These are phyloP conservation scores for Uncinocarpus reesii DNA, from an alignment of 2,329 filamentous ascomycete genomes.

Conservation along the genomic window DNA sequence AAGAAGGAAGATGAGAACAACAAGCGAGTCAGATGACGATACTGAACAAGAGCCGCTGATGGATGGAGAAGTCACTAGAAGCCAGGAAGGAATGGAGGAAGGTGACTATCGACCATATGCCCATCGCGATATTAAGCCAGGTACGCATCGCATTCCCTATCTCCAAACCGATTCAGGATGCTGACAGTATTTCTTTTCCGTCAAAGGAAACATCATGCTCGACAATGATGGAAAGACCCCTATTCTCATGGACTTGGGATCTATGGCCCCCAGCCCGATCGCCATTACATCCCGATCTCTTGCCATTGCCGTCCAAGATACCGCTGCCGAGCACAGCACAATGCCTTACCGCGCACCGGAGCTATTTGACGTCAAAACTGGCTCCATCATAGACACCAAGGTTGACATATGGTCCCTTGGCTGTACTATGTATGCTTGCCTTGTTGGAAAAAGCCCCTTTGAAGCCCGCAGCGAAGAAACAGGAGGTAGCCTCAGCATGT, in stretches of 20 bases:
- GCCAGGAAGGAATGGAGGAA: slow-evolving; percentile 57
- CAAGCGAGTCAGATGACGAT: slow-evolving; percentile 44
- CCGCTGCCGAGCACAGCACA: slow-evolving; percentile 88
- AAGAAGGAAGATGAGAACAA: slow-evolving; percentile 34
- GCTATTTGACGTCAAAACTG: slow-evolving; percentile 95
- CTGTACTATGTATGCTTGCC: slow-evolving; percentile 93
- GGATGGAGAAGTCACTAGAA: slow-evolving; percentile 60
- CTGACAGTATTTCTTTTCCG: not conserved
- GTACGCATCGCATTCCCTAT: slow-evolving; percentile 39
- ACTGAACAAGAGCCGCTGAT: slow-evolving; percentile 75
- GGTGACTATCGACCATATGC: slow-evolving; percentile 71
- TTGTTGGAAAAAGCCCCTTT: slow-evolving; percentile 94
- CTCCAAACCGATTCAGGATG: not conserved
- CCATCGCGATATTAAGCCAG: slow-evolving; percentile 94
- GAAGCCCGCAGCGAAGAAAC: slow-evolving; percentile 94
- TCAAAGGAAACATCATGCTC: slow-evolving; percentile 86
- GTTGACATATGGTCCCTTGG: slow-evolving; percentile 97
- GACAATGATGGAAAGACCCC: slow-evolving; percentile 77
- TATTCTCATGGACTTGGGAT: slow-evolving; percentile 96
- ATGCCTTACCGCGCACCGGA: slow-evolving; percentile 98
- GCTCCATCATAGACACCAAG: slow-evolving; percentile 83
- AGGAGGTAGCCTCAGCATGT: slow-evolving; percentile 83
- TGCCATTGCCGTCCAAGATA: slow-evolving; percentile 86
- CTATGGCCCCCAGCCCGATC: slow-evolving; percentile 74
- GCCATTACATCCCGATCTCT: slow-evolving; percentile 82